A percentile compares a stretch with the other conserved stretches of the same genome.
Conservation (phyloP, 495 filamentous ascomycete species). For the Xylaria scruposa region DNA sequence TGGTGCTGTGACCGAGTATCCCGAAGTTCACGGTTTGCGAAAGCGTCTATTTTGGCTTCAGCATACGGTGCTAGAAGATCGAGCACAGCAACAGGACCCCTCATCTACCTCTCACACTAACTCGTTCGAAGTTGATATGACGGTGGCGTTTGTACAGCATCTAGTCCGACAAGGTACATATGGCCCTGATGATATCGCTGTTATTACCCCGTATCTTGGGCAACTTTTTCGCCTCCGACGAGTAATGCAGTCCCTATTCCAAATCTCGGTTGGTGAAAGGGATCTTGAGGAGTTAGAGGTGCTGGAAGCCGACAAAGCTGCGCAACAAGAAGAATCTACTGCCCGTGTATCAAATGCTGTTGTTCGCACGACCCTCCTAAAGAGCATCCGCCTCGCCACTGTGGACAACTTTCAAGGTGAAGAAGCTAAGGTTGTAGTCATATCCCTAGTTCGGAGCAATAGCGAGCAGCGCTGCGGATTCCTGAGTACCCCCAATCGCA, state of each 20-base stretch:
- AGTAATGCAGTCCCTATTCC: slow-evolving; percentile 57
- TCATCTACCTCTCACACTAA: slow-evolving; percentile 69
- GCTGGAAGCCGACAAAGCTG: slow-evolving; percentile 47
- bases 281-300: slow-evolving; percentile 68
- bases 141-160: slow-evolving; percentile 69
- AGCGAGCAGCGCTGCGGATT: slow-evolving; percentile 69
- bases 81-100: slow-evolving; percentile 46
- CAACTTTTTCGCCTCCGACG: slow-evolving; percentile 69
- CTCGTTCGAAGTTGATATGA: slow-evolving; percentile 71
- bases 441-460: slow-evolving; percentile 84
- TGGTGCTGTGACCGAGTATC: slow-evolving; percentile 57
- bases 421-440: slow-evolving; percentile 79
- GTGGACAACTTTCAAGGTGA: slow-evolving; percentile 91
- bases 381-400: slow-evolving; percentile 73
- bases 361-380: slow-evolving; percentile 59
- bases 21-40: slow-evolving; percentile 68
- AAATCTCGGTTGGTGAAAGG: slow-evolving; percentile 70
- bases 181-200: slow-evolving; percentile 69
- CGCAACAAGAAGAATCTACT: slow-evolving; percentile 32
- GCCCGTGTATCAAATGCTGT: slow-evolving; percentile 15
- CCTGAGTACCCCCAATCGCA: slow-evolving; percentile 74
- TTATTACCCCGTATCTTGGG: slow-evolving; percentile 78
- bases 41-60: slow-evolving; percentile 77
- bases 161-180: slow-evolving; percentile 75
- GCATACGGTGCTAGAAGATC: slow-evolving; percentile 64